Evolutionary conservation across 371 early-diverging fungal species (phyloP).

Genomic region (Syncephalastrum racemosum): DNA sequence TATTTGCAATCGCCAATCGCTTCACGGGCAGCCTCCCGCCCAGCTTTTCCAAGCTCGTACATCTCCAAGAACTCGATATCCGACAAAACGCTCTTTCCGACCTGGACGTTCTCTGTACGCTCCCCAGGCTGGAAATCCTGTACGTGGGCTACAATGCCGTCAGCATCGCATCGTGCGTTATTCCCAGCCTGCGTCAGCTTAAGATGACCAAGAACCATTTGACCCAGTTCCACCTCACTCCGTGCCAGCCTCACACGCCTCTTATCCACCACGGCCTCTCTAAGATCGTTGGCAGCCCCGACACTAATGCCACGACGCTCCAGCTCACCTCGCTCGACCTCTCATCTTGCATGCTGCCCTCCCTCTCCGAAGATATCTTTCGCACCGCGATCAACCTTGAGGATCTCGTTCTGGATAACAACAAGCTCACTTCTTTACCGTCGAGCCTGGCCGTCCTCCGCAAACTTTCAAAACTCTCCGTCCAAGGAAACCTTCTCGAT

Average conservation of each 20-base stretch:
- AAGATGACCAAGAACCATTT: slow-evolving; percentile 58
- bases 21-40: slow-evolving; percentile 68
- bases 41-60: slow-evolving; percentile 53
- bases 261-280: not conserved
- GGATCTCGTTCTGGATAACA: slow-evolving; percentile 65
- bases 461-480: slow-evolving; percentile 58
- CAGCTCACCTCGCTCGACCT: slow-evolving; percentile 58
- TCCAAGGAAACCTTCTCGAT: slow-evolving; percentile 74
- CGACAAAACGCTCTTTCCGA: slow-evolving; percentile 73
- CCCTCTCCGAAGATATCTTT: slow-evolving; percentile 66
- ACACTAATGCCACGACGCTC: slow-evolving; percentile 13
- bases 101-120: slow-evolving; percentile 54
- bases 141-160: slow-evolving; percentile 71
- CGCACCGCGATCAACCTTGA: slow-evolving; percentile 55
- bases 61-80: slow-evolving; percentile 72
- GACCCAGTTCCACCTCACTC: slow-evolving; percentile 45
- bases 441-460: slow-evolving; percentile 56
- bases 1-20: slow-evolving; percentile 75
- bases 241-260: slow-evolving; percentile 1
- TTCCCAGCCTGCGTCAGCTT: slow-evolving; percentile 32
- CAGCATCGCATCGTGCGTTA: slow-evolving; percentile 30
- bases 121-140: slow-evolving; percentile 61
- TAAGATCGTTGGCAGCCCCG: slow-evolving; percentile 1
- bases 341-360: slow-evolving; percentile 70
- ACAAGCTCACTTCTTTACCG: slow-evolving; percentile 72